Percentiles rank a stretch among this genome's conserved stretches.
These are phyloP conservation scores for Letharia lupina DNA, from an alignment of 495 filamentous ascomycete species.

Conservation along the genomic window DNA sequence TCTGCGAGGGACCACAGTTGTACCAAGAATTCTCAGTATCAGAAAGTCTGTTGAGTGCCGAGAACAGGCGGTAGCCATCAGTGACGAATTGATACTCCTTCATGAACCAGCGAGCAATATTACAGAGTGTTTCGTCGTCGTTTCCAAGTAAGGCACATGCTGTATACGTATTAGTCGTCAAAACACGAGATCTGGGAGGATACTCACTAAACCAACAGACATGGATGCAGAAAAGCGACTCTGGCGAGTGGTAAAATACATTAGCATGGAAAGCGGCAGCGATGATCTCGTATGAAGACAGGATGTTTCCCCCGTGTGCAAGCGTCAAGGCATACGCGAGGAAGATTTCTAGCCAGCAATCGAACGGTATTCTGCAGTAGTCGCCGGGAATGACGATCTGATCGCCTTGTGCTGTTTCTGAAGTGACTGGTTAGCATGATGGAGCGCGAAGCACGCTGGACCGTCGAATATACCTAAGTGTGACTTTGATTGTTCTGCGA, in stretches of 20 bases:
- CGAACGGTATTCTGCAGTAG: constrained; percentile 72
- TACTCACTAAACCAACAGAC: constrained; percentile 67
- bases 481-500: constrained; percentile 10
- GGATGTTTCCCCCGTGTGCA: constrained; percentile 47
- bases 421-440: constrained; percentile 17
- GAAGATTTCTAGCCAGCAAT: constrained; percentile 84
- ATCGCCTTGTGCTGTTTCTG: constrained; percentile 20
- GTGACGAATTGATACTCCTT: constrained; percentile 74
- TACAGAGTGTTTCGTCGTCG: constrained; percentile 66
- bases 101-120: constrained; percentile 74
- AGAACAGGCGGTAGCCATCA: constrained; percentile 76
- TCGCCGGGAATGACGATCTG: constrained; percentile 43
- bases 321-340: constrained; percentile 71
- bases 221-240: constrained; percentile 63
- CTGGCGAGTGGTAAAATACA: constrained; percentile 63
- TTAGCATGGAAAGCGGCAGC: constrained; percentile 64
- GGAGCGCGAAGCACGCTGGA: background rate
- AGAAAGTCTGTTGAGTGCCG: constrained; percentile 58
- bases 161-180: constrained; percentile 28
- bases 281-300: constrained; percentile 69
- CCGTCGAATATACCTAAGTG: constrained; percentile 3
- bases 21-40: constrained; percentile 41
- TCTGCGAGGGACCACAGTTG: constrained; percentile 59
- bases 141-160: constrained; percentile 72
- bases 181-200: background rate